phyloP scores from a whole-genome alignment of 768 basidiomycete species.

The Tulasnella sp. region DNA sequence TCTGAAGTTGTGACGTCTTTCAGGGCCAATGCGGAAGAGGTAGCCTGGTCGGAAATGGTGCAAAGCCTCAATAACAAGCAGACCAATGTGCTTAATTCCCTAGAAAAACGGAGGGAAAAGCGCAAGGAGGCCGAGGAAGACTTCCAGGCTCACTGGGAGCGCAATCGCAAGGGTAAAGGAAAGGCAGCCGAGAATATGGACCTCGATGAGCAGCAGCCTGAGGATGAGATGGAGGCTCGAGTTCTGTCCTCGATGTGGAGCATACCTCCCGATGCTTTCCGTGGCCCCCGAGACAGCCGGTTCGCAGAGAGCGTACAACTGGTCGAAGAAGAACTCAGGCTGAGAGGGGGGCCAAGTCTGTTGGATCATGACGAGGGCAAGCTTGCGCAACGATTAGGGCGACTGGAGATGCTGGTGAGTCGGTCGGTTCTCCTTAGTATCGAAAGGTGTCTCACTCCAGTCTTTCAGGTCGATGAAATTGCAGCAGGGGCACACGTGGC shows the following conservation, averaged over 20 bases:
- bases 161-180: constrained; percentile 27
- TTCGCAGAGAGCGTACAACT: constrained; percentile 22
- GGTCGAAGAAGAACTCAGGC: constrained; percentile 19
- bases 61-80: constrained; percentile 31
- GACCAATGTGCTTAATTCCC: constrained; percentile 16
- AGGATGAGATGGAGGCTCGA: constrained; percentile 25
- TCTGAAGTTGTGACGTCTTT: not conserved
- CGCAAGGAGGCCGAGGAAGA: constrained; percentile 25
- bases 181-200: not conserved
- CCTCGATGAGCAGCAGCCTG: constrained; percentile 8
- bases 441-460: not conserved
- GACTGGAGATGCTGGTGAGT: constrained; percentile 30
- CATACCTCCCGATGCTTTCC: constrained; percentile 26
- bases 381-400: constrained; percentile 9
- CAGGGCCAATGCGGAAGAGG: constrained; percentile 25
- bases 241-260: constrained; percentile 26
- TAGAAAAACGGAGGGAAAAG: constrained; percentile 22
- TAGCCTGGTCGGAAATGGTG: constrained; percentile 29
- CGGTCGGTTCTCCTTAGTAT: not conserved
- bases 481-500: constrained; percentile 25
- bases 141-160: constrained; percentile 19
- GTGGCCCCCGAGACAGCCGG: not conserved
- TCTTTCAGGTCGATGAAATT: constrained; percentile 27
- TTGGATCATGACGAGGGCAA: constrained; percentile 23
- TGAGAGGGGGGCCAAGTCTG: not conserved